Base-by-base conservation (phyloP, 2,329 filamentous ascomycete genomes). In the Nigrospora sphaerica region DNA sequence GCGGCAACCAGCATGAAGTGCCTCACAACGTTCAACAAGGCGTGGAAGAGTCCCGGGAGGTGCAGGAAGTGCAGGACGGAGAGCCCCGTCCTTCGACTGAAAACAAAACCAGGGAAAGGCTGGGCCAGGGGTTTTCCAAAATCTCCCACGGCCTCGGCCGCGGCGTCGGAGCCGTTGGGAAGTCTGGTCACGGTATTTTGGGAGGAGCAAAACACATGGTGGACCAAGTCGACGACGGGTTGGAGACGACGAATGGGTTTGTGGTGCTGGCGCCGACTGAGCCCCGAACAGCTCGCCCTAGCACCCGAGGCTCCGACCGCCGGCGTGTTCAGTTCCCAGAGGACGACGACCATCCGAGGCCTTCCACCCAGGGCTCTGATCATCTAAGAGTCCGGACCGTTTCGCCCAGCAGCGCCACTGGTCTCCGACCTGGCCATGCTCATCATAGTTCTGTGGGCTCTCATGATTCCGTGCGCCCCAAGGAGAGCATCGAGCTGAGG, bases 211-310 rank as follows among this genome's bases (percentile, higher is more conserved):
- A 70, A 44, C 68, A 72, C 14, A 54, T 75, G 3, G 70, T 70
- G 2, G 69, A 72, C 12, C 75, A 72, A 4, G 62, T 83, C 3
- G 75, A 80, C 32, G 65, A 63, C 19, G 71, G 73, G 12, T 56
- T 83, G 17, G 77, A 75, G 45, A 74, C 72, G 5, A 80, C 73
- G 0, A 77, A 80, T 48, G 78, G 78, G 1, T 81, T 81, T 51
- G 66, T 54, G 49, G 62, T 59, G 47, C 62, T 63, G 54, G 54
- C 49, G 54, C 41, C 52, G 39, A 46, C 56, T 47, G 34, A 59
- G 5, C 34, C 51, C 19, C 55, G 46, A 32, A 53, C 32, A 33
- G 52, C 53, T 35, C 47, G 56, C 16, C 46, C 47, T 23, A 7
- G 13, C 33, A 55, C 49, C 32, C 56, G 52, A 37, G 49, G 46